Percentiles rank a stretch among this genome's conserved stretches.
Conservation (phyloP, 2,329 filamentous ascomycete genomes). For the Hypoxylon sp. region DNA sequence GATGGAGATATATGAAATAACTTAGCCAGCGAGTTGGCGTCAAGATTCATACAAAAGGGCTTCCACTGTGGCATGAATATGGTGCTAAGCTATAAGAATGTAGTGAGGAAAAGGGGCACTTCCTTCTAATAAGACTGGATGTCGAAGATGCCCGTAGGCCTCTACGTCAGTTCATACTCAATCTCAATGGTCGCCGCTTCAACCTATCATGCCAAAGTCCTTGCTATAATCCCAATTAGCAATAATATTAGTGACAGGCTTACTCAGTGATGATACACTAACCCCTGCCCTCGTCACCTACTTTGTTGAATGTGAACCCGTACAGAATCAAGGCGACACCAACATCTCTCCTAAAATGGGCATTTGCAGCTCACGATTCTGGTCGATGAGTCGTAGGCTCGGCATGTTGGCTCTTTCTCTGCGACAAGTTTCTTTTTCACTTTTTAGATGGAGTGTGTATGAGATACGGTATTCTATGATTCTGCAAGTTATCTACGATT, state of each 20-base stretch:
- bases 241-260: too few relatives aligned
- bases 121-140: background rate
- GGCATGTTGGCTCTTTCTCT: background rate
- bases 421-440: too few relatives aligned
- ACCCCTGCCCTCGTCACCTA: conserved; percentile 41
- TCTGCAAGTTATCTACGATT: background rate
- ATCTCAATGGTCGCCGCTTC: conserved; percentile 43
- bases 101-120: too few relatives aligned
- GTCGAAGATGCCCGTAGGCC: background rate
- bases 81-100: too few relatives aligned
- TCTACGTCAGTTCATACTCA: conserved; percentile 29
- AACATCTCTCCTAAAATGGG: too few relatives aligned
- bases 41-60: too few relatives aligned
- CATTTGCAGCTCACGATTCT: conserved; percentile 13
- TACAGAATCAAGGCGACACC: too few relatives aligned
- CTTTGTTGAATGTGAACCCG: too few relatives aligned
- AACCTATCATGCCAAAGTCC: conserved; percentile 33
- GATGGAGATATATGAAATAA: too few relatives aligned
- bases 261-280: conserved; percentile 20
- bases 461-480: background rate
- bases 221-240: conserved; percentile 30
- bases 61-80: too few relatives aligned
- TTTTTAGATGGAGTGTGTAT: background rate
- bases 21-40: too few relatives aligned
- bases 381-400: conserved; percentile 3